Evolutionary conservation across 2,329 filamentous ascomycete genomes (phyloP).

Genomic region (Paramyrothecium sp.): DNA sequence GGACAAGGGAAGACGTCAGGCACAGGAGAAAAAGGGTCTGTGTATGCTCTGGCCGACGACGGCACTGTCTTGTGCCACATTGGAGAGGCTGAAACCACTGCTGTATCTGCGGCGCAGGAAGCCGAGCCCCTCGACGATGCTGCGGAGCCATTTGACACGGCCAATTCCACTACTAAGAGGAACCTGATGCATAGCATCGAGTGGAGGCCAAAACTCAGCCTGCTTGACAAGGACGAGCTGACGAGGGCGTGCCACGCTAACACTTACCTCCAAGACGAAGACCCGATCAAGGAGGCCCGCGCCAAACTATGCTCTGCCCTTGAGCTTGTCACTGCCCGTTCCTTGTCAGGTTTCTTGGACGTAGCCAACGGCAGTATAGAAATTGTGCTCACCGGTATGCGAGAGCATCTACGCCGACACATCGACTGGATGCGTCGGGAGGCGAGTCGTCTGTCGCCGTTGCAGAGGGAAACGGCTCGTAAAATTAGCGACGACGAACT

Average conservation of each 20-base stretch:
- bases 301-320: not conserved
- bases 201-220: slow-evolving; percentile 36
- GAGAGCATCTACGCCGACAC: slow-evolving; percentile 18
- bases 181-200: slow-evolving; percentile 31
- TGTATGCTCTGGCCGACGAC: slow-evolving; percentile 27
- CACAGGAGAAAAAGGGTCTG: slow-evolving; percentile 22
- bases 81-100: slow-evolving; percentile 17
- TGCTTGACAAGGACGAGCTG: slow-evolving; percentile 20
- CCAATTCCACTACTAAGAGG: no score
- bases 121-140: not conserved
- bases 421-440: slow-evolving; percentile 30
- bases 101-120: slow-evolving; percentile 13
- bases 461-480: slow-evolving; percentile 1
- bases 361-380: not conserved
- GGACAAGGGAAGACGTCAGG: slow-evolving; percentile 10
- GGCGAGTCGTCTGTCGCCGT: slow-evolving; percentile 11
- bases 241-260: slow-evolving; percentile 19
- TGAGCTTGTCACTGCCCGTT: slow-evolving; percentile 8
- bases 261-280: slow-evolving; percentile 18
- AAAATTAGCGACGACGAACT: slow-evolving; percentile 21
- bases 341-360: slow-evolving; percentile 5
- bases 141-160: no score
- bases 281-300: not conserved
- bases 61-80: slow-evolving; percentile 25
- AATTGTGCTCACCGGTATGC: slow-evolving; percentile 6